phyloP scores from a whole-genome alignment of 2,329 filamentous ascomycete genomes.

The Pseudogymnoascus destructans region DNA sequence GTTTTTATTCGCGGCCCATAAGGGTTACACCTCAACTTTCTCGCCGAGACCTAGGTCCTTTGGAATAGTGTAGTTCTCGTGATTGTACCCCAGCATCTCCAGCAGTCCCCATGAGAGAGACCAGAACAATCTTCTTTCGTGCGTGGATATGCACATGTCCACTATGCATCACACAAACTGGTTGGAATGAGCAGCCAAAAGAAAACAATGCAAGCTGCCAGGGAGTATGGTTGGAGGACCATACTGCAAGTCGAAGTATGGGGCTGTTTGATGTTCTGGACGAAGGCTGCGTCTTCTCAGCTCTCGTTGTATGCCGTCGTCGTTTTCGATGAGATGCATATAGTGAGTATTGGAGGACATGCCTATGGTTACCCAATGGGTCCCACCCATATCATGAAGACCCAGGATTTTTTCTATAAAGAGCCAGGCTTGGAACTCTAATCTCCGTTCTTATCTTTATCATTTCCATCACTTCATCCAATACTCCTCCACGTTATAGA shows the following conservation, averaged over 20 bases:
- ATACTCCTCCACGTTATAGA: not conserved
- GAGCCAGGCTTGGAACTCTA: not conserved
- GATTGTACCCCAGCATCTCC: not conserved
- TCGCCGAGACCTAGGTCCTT: not conserved
- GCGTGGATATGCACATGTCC: not conserved
- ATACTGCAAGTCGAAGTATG: not conserved
- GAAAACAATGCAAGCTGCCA: not conserved
- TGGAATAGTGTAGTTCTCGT: not conserved
- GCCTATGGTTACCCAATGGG: conserved; percentile 4
- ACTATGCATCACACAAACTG: not conserved
- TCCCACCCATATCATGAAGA: not conserved
- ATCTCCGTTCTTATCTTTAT: not conserved
- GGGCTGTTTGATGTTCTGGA: not conserved
- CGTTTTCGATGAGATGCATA: conserved; percentile 4
- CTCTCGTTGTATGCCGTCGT: not conserved
- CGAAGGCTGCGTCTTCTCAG: not conserved
- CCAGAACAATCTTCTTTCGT: not conserved
- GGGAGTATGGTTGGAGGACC: not conserved
- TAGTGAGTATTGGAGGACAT: not conserved
- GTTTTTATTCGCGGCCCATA: not conserved
- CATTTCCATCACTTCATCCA: not conserved
- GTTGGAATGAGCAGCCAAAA: not conserved
- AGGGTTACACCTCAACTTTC: not conserved
- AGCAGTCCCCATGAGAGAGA: not conserved
- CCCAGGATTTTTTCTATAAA: not conserved